These are phyloP conservation scores for Penicillium olsonii DNA, from an alignment of 2,329 filamentous ascomycete genomes.

Conservation along the genomic window DNA sequence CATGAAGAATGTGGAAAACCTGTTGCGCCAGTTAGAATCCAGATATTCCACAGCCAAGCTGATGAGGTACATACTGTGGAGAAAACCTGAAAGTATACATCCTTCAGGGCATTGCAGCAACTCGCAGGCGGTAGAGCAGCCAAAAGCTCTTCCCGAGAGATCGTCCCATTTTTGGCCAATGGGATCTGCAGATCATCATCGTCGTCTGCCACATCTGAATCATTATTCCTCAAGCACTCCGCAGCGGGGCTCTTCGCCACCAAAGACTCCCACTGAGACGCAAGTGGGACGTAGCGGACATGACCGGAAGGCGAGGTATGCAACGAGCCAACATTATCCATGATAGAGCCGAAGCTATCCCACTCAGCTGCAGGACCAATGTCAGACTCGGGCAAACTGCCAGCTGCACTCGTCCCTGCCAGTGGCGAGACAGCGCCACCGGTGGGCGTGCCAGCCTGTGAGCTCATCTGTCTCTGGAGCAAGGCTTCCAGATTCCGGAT, in stretches of 20 bases:
- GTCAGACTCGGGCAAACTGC: slow-evolving; percentile 30
- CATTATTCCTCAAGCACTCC: slow-evolving; percentile 28
- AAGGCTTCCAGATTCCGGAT: slow-evolving; percentile 39
- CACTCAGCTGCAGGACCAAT: slow-evolving; percentile 21
- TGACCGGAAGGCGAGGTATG: slow-evolving; percentile 36
- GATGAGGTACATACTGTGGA: slow-evolving; percentile 35
- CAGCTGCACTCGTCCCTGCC: slow-evolving; percentile 27
- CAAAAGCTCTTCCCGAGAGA: slow-evolving; percentile 33
- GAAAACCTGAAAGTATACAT: slow-evolving; percentile 41
- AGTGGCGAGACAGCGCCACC: slow-evolving; percentile 29
- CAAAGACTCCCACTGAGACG: slow-evolving; percentile 35
- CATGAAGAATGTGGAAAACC: slow-evolving; percentile 46
- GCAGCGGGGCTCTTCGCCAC: slow-evolving; percentile 27
- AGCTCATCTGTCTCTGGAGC: slow-evolving; percentile 35
- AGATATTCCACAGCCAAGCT: neutral
- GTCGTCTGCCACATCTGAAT: slow-evolving; percentile 29
- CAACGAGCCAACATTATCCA: slow-evolving; percentile 32
- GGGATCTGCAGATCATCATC: slow-evolving; percentile 38
- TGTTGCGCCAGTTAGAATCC: slow-evolving; percentile 14
- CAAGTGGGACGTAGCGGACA: slow-evolving; percentile 38
- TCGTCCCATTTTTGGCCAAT: slow-evolving; percentile 26
- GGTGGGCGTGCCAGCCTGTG: slow-evolving; percentile 23
- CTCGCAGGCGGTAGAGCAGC: slow-evolving; percentile 35
- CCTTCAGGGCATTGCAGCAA: slow-evolving; percentile 40
- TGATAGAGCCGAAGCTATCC: slow-evolving; percentile 21